Base-by-base conservation (phyloP, 306 rosid species). In the Crataegus laevigata region DNA sequence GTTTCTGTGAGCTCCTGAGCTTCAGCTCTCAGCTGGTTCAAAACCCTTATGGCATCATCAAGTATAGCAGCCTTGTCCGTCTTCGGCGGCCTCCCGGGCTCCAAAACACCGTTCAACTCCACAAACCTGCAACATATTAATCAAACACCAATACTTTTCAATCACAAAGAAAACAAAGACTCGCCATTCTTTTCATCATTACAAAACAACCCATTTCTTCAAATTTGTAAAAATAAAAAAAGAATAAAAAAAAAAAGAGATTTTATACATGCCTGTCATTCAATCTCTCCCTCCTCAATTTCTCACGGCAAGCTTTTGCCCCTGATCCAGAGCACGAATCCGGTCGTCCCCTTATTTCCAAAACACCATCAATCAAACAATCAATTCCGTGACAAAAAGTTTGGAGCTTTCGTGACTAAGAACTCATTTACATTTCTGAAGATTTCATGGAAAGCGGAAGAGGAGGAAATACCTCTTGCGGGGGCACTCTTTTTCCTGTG, bases 221-320 rank as follows among this genome's bases (percentile, higher is more conserved):
- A 72, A 6, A 11, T 26, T 32, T 25, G 34, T 22, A 77, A 58
- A 63, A 22, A 52, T 51, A 85, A 66, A 13, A 21, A 68, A 17
- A 38, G 7, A 34, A 34, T 6, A 34, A 34, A 30, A 4, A 28
- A 28, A 28, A 30, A 38, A 68, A 69, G 66, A 52, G 68, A 75
- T 57, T 50, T 28, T 63, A 77, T 52, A 63, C 69, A 65, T 86
- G 78, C 99, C 91, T 90, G 87, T 94, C 96, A 85, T 94, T 92
- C 85, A 94, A 83, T 80, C 71, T 89, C 79, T 84, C 97, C 84
- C 97, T 86, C 72, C 99, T 87, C 91, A 89, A 74, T 79, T 81
- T 92, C 91, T 92, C 99, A 5, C 96, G 97, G 84, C 91, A 86
- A 58, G 97, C 96, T 84, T 94, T 92, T n/a, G 90, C 81, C 40